Evolutionary conservation across 257 asterid species (phyloP), one percentile per base, ranked within the genome.

Genomic region (Scutellaria galericulata): DNA sequence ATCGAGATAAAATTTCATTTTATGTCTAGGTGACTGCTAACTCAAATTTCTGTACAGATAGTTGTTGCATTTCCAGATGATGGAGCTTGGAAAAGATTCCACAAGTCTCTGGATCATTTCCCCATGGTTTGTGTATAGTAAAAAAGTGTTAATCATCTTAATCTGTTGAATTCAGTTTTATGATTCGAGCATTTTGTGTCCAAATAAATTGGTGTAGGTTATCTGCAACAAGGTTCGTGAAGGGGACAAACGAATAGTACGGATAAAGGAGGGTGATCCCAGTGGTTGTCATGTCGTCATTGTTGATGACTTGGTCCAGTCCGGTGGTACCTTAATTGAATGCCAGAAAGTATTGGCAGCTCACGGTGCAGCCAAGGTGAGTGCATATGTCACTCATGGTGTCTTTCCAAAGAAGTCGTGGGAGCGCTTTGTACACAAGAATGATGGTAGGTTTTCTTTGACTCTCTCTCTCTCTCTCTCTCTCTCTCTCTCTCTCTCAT

Each of bases 1-100:
- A 73, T n/a, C 31, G 59, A 31, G 53, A 27, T 37, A 27, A n/a
- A 18, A 22, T 9, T 56, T 65, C 12, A 31, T 52, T 52, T n/a
- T 35, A 42, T 58, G 48, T 57, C 27, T 14, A 51, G 47, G 57
- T 58, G 31, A 18, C 62, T 48, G 15, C 42, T 71, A n/a, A 45
- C 46, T 73, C 47, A 8, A 53, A 22, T 66, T 40, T 50, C 62
- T 71, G 12, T 46, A 61, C 92, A 93, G 98, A 93, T 93, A 70
- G 91, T 89, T 59, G 79, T 93, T 77, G 98, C 97, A n/a, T 93
- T 90, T 75, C 98, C 97, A 1, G 98, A 93, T 82, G 98, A 93
- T 87, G 98, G 98, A 66, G 98, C 98, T 75, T 93, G 98, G 98
- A 93, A 93, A 83, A 82, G 98, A 75, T 93, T 93, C 88, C 95